A percentile compares a stretch with the other conserved stretches of the same genome.
Evolutionary conservation across 2,329 filamentous ascomycete species (phyloP).

Genomic region (Diaporthe sp.): DNA sequence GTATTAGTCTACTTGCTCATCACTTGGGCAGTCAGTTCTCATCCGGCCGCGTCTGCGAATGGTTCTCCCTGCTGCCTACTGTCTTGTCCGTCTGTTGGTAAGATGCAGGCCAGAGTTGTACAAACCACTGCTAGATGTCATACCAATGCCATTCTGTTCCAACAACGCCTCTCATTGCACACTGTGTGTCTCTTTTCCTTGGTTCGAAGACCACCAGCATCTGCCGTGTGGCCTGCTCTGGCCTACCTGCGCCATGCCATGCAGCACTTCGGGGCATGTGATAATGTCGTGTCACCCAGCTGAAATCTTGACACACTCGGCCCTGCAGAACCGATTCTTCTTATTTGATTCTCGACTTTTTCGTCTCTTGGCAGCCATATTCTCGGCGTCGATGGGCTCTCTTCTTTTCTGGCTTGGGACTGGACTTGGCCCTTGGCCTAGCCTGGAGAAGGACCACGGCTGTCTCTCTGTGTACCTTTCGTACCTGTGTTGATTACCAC

Average conservation of each 20-base stretch:
- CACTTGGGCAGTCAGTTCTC: neutral
- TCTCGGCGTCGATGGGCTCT: neutral
- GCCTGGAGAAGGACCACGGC: neutral
- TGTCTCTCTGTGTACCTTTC: neutral
- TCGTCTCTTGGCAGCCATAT: neutral
- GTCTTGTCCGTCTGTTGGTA: neutral
- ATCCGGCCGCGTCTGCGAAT: neutral
- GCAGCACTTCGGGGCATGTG: conserved; percentile 4
- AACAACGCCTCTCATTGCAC: neutral
- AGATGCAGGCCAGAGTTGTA: too few species aligned
- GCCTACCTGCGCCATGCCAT: neutral
- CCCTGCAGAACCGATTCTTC: neutral
- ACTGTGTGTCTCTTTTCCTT: neutral
- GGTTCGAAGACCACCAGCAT: neutral
- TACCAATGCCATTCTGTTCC: neutral
- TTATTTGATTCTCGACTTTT: neutral
- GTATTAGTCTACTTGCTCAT: neutral
- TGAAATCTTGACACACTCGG: neutral
- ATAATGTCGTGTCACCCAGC: conserved; percentile 5
- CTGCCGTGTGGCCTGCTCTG: neutral
- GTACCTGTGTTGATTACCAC: neutral
- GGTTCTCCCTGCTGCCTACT: neutral
- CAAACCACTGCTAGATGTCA: neutral
- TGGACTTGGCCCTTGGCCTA: neutral
- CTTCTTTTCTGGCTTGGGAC: neutral